Base-by-base conservation (phyloP, 371 early-diverging fungal genomes). In the Lichtheimia ramosa region DNA sequence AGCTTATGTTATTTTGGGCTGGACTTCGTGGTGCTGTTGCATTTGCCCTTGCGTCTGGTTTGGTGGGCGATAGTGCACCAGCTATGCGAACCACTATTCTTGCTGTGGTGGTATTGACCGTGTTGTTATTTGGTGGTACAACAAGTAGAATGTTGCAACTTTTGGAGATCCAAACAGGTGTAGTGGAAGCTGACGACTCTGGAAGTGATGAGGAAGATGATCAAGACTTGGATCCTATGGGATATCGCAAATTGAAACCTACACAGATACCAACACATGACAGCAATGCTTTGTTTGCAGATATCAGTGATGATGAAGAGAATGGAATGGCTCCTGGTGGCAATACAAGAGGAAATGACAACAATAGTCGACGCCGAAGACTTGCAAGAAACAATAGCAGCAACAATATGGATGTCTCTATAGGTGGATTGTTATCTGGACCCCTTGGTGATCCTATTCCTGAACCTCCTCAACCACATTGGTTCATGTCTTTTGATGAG, bases 21-120 rank as follows among this genome's bases (percentile, higher is more conserved):
- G 96, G 96, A 1, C 79, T 97, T 13, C 91, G 98, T 34, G 98
- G 98, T 2, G 96, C 98, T 16, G 94, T 97, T 14, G 94, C 96
- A 0, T 96, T 96, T 80, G 98, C 96, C 0, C 77, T 97, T 42
- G 89, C 95, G 3, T 92, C 92, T 54, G 90, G 91, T 59, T 75
- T 96, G 7, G 79, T 83, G 2, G 93, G 91, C 15, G 74, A 81
- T 8, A 81, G 81, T 59, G 84, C 85, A 34, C 70, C 83, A 7
- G 86, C 87, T 18, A 84, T 94, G 74, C 88, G 91, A 16, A 92
- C 95, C 0, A 96, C 95, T 0, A 94, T 94, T 21, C 73, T 97
- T 49, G 89, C 94, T 3, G 93, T 95, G 3, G 95, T 95, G 2
- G 95, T 95, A 12, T 68, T 95, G 7, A 92, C 92, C 16, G 91